phyloP scores from a whole-genome alignment of 345 rosid genomes.

The Rubroshorea leprosula region DNA sequence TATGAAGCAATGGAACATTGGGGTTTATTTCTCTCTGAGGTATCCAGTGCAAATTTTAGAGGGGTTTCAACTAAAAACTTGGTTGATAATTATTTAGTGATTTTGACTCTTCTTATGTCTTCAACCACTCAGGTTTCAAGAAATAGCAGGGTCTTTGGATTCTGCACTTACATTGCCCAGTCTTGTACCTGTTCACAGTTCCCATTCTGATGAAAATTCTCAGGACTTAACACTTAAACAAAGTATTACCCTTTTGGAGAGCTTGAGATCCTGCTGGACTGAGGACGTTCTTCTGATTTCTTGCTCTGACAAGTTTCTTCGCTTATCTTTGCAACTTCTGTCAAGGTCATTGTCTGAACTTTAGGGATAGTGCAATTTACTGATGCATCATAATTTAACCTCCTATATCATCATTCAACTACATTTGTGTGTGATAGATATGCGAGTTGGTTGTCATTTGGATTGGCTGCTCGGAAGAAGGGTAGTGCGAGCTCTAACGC shows the following conservation, averaged over 20 bases:
- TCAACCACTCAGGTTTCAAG: constrained; percentile 74
- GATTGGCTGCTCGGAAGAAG: constrained; percentile 56
- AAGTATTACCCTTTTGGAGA: constrained; percentile 71
- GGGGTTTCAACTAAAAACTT: not conserved
- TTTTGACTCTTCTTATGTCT: constrained; percentile 10
- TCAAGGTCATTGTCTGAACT: constrained; percentile 52
- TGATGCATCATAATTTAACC: constrained; percentile 6
- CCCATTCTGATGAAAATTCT: constrained; percentile 34
- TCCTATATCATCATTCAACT: not conserved
- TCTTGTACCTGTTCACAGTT: constrained; percentile 60
- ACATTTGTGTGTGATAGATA: constrained; percentile 39
- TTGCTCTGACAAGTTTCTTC: constrained; percentile 94
- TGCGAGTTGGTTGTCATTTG: constrained; percentile 81
- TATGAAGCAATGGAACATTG: constrained; percentile 96
- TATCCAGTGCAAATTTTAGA: constrained; percentile 23
- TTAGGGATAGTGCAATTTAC: no score
- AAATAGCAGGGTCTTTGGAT: constrained; percentile 89
- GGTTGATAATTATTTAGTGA: not conserved
- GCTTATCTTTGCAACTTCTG: constrained; percentile 88
- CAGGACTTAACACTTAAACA: constrained; percentile 56
- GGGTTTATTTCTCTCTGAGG: constrained; percentile 95
- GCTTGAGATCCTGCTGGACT: constrained; percentile 89
- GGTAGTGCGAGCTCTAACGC: constrained; percentile 49
- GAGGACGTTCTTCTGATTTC: constrained; percentile 86
- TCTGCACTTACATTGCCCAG: constrained; percentile 60